phyloP scores from a whole-genome alignment of 2,329 filamentous ascomycete genomes.

The Metarhizium humberi region DNA sequence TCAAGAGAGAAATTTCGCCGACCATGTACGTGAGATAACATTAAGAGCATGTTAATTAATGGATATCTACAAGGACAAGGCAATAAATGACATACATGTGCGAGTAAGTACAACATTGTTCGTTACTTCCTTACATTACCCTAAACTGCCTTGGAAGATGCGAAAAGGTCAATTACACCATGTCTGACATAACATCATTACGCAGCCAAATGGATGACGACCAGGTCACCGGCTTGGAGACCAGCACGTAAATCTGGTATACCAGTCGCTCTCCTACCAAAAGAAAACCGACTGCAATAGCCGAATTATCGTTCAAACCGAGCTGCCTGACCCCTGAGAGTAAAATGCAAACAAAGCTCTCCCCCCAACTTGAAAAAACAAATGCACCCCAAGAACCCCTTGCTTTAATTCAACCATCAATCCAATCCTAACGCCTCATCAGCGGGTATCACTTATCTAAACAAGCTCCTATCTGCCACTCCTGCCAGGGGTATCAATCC shows the following conservation, averaged over 20 bases:
- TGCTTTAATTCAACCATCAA: neutral
- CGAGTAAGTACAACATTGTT: neutral
- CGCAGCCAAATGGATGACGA: neutral
- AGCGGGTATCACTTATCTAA: conserved; percentile 14
- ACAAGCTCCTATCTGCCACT: conserved; percentile 3
- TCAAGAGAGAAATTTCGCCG: too few relatives aligned
- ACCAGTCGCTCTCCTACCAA: neutral
- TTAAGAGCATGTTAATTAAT: neutral
- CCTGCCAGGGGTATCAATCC: neutral
- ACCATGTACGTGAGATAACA: too few relatives aligned
- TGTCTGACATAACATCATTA: neutral
- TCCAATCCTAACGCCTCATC: conserved; percentile 11
- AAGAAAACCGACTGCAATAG: neutral
- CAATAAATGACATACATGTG: neutral
- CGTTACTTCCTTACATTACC: neutral
- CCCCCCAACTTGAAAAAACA: neutral
- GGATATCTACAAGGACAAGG: neutral
- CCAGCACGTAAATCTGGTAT: neutral
- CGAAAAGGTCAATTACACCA: neutral
- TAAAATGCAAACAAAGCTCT: neutral
- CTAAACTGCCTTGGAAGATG: neutral
- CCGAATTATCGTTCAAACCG: neutral
- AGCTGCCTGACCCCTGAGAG: neutral
- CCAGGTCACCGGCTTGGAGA: neutral
- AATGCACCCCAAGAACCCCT: neutral